Percentiles rank a stretch among this genome's conserved stretches.
phyloP scores from a whole-genome alignment of 2,329 filamentous ascomycete species.

The Pyrenophora tritici-repentis region DNA sequence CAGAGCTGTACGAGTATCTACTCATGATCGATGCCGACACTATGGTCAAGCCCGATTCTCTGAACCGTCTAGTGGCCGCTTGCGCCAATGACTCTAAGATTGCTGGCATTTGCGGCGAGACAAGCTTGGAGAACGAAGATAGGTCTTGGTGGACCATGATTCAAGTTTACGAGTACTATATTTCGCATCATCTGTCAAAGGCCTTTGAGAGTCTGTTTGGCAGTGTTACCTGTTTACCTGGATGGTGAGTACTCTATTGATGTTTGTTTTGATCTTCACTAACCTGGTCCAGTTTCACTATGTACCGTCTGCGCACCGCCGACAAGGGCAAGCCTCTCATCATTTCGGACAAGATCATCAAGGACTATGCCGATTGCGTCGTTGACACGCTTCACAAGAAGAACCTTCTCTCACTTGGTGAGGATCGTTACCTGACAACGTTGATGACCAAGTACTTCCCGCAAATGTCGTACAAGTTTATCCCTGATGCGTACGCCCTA shows the following conservation, averaged over 20 bases:
- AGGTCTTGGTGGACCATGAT: constrained; percentile 99
- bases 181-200: constrained; percentile 95
- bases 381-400: constrained; percentile 95
- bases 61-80: constrained; percentile 89
- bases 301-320: constrained; percentile 94
- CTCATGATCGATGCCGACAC: constrained; percentile 99
- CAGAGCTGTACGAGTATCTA: constrained; percentile 94
- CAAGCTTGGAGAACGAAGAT: constrained; percentile 93
- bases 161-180: constrained; percentile 99
- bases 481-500: constrained; percentile 88
- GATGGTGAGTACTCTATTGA: constrained; percentile 73
- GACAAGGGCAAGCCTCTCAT: constrained; percentile 95
- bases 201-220: constrained; percentile 98
- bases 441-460: constrained; percentile 99
- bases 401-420: constrained; percentile 89
- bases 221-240: constrained; percentile 96
- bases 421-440: constrained; percentile 96
- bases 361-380: constrained; percentile 84
- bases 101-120: constrained; percentile 96
- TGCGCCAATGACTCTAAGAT: constrained; percentile 96
- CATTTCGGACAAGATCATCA: constrained; percentile 84
- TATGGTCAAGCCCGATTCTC: constrained; percentile 85
- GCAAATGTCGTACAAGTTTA: constrained; percentile 92
- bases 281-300: constrained; percentile 76
- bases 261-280: constrained; percentile 15